Base-by-base conservation (phyloP, 2,329 filamentous ascomycete species). In the Sarocladiaceae sp. region DNA sequence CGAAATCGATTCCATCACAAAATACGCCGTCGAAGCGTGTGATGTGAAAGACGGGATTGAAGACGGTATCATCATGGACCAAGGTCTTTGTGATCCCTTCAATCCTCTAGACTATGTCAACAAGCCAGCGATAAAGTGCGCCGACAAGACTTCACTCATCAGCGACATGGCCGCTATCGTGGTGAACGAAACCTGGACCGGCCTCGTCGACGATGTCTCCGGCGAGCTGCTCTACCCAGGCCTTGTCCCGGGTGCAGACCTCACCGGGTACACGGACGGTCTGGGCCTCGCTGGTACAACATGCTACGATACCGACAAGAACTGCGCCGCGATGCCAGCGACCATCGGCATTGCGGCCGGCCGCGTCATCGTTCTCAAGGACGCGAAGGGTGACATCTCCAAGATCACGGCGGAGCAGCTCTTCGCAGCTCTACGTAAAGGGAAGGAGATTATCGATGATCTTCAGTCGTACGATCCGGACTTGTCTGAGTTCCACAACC, bases 101-200 rank as follows among this genome's bases (percentile, higher is more conserved):
- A 33, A 45, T 39, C 43, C 43, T 11, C 31, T 35, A 19, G 21
- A 11, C 11, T 31, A 24, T 20, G 15, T 45, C 33, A 21, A 33
- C 13, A 16, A 37, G 16, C 7, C 12, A 13, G 43, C 31, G 6
- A 10, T 34, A 19, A 21, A 32, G 13, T 33, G 31, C 23, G 21
- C 21, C 13, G 23, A 45, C 23, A 19, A 4, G 19, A 18, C 3
- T 15, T 41, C 37, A 2, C 15, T 15, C 2, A 45, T 55, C 21
- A 47, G 35, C 21, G n/a, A 21, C 2, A 33, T 34, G 3, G 53
- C 53, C 1, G 53, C 49, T 6, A 18, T 35, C 7, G 43, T 55
- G 2, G 48, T 49, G 13, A 51, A 53, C 33, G 50, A 47, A 7
- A 51, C 47, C 0, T 53, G 51, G 50, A 37, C 44, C 12, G 53